These are phyloP conservation scores for Lichtheimia hyalospora DNA, from an alignment of 371 early-diverging fungal species.

Conservation along the genomic window DNA sequence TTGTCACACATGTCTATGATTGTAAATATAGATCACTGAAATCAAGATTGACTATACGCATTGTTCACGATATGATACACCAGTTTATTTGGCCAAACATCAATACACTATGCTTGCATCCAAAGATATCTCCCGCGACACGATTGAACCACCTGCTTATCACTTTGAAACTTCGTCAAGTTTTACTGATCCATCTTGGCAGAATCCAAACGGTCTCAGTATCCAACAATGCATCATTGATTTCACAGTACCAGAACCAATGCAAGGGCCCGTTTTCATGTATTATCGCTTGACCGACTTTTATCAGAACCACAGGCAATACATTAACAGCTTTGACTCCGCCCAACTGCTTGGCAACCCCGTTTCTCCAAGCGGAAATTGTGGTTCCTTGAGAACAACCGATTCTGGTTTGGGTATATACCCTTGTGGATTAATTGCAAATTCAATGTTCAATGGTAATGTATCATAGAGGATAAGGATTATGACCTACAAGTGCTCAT, in stretches of 20 bases:
- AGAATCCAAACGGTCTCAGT: constrained; percentile 41
- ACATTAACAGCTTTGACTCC: constrained; percentile 88
- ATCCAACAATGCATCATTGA: constrained; percentile 71
- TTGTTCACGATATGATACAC: constrained; percentile 54
- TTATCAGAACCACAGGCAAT: constrained; percentile 97
- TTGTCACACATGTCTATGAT: neutral
- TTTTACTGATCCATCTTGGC: constrained; percentile 33
- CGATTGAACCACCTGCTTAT: constrained; percentile 34
- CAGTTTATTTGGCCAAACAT: constrained; percentile 31
- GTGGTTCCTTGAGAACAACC: constrained; percentile 49
- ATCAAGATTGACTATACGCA: constrained; percentile 89
- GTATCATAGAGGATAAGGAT: neutral
- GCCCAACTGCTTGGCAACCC: constrained; percentile 78
- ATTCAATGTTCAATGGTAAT: constrained; percentile 90
- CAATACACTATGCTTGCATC: constrained; percentile 23
- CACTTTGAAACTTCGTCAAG: constrained; percentile 24
- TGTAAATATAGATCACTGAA: constrained; percentile 60
- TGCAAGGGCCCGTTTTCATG: constrained; percentile 83
- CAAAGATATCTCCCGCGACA: constrained; percentile 5
- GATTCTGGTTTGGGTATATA: constrained; percentile 60
- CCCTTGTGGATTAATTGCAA: constrained; percentile 99
- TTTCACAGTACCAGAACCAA: constrained; percentile 66
- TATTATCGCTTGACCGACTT: constrained; percentile 97
- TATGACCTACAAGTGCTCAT: neutral
- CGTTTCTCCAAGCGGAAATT: constrained; percentile 33